Conservation (phyloP, 2,329 filamentous ascomycete genomes). For the Bipolaris gigantea region DNA sequence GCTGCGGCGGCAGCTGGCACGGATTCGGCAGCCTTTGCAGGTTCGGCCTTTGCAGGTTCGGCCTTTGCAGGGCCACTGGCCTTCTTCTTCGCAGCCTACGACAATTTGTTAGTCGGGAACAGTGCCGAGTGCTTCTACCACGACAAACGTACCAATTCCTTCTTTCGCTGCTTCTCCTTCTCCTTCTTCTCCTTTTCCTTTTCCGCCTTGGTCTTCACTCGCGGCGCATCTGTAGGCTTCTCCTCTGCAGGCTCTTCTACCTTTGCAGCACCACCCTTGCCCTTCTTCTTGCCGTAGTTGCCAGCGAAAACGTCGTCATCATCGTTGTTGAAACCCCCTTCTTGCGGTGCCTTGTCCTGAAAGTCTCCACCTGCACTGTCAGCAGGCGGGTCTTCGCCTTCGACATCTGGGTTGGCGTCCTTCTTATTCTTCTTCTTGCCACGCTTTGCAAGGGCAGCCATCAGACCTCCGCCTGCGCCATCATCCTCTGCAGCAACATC, state of each 20-base stretch:
- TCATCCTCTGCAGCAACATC: slow-evolving; percentile 51
- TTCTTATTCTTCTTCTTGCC: slow-evolving; percentile 84
- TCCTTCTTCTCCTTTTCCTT: slow-evolving; percentile 99
- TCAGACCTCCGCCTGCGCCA: slow-evolving; percentile 52
- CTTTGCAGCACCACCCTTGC: slow-evolving; percentile 55
- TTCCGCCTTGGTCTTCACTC: slow-evolving; percentile 92
- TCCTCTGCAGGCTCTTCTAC: slow-evolving; percentile 44
- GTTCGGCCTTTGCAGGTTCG: slow-evolving; percentile 48
- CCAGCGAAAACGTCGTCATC: slow-evolving; percentile 79
- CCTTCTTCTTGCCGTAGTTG: slow-evolving; percentile 70
- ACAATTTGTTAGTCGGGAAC: slow-evolving; percentile 5
- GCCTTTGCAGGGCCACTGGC: slow-evolving; percentile 54
- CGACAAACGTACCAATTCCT: slow-evolving; percentile 74
- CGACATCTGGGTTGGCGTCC: slow-evolving; percentile 66
- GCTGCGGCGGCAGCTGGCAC: slow-evolving; percentile 42
- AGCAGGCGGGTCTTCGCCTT: slow-evolving; percentile 62
- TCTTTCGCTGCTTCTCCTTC: slow-evolving; percentile 96
- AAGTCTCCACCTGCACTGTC: slow-evolving; percentile 51
- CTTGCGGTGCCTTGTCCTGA: slow-evolving; percentile 71
- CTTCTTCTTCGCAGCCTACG: slow-evolving; percentile 58
- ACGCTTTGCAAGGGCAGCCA: slow-evolving; percentile 57
- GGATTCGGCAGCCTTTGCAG: slow-evolving; percentile 47
- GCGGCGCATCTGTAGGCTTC: slow-evolving; percentile 45
- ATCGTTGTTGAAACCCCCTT: slow-evolving; percentile 70
- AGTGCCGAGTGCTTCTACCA: background rate